A percentile compares a stretch with the other conserved stretches of the same genome.
phyloP scores from a whole-genome alignment of 805 yeast genomes.

The Saccharomyces cerevisiae region DNA sequence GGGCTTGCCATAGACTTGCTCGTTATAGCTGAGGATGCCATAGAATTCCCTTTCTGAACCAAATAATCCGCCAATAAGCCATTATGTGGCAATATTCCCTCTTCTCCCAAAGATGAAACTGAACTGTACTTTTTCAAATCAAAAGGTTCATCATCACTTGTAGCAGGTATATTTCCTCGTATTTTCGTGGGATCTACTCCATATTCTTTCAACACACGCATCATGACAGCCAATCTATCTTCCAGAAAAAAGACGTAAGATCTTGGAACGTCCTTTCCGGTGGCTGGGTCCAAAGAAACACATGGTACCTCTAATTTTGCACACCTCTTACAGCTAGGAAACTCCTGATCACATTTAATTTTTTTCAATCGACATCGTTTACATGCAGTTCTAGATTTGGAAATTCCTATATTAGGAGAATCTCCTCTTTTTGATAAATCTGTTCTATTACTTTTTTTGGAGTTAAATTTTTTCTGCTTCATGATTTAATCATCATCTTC shows the following conservation, averaged over 20 bases:
- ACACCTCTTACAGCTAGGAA: constrained; percentile 52
- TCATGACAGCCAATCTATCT: constrained; percentile 50
- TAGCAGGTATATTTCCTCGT: constrained; percentile 22
- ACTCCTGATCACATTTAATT: constrained; percentile 52
- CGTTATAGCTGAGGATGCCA: constrained; percentile 3
- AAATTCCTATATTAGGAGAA: constrained; percentile 34
- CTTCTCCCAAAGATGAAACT: constrained; percentile 13
- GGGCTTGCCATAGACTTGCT: not conserved
- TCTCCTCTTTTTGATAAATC: constrained; percentile 5
- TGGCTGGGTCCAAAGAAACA: constrained; percentile 77
- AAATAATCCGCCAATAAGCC: constrained; percentile 21
- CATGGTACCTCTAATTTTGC: constrained; percentile 60
- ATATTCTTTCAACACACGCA: constrained; percentile 37
- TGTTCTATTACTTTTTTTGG: not conserved
- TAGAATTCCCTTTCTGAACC: constrained; percentile 20
- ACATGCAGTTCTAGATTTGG: constrained; percentile 75
- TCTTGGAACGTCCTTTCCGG: constrained; percentile 80
- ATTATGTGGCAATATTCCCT: constrained; percentile 17
- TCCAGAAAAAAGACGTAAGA: constrained; percentile 70
- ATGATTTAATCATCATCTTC: not conserved
- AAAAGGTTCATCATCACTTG: constrained; percentile 23
- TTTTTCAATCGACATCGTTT: constrained; percentile 69
- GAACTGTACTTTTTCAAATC: constrained; percentile 14
- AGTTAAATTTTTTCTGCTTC: not conserved
- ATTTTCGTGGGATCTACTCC: constrained; percentile 33